phyloP scores from a whole-genome alignment of 495 filamentous ascomycete genomes.

The Aspergillus conjunctus region DNA sequence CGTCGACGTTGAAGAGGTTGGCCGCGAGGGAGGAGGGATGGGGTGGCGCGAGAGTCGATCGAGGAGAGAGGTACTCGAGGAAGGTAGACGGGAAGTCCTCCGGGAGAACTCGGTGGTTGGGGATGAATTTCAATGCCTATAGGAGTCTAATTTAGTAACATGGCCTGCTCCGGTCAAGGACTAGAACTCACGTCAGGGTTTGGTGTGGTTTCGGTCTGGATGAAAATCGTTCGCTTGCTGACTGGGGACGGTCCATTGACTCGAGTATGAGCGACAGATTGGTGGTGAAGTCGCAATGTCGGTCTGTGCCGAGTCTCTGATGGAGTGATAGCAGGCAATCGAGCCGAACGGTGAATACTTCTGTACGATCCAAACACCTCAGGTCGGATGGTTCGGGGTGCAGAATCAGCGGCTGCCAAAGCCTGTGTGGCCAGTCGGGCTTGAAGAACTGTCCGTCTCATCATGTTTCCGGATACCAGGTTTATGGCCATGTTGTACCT shows the following conservation, averaged over 20 bases:
- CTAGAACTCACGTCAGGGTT: conserved; percentile 71
- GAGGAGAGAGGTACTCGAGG: conserved; percentile 87
- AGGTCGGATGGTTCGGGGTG: conserved; percentile 32
- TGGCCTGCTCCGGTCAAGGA: not conserved
- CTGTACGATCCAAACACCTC: conserved; percentile 36
- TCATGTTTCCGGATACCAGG: conserved; percentile 38
- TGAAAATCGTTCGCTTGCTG: conserved; percentile 82
- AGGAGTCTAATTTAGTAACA: not conserved
- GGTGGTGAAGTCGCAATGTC: conserved; percentile 50
- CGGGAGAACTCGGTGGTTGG: conserved; percentile 80
- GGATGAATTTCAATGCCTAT: conserved; percentile 87
- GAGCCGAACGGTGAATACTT: conserved; percentile 41
- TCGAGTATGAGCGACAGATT: conserved; percentile 35
- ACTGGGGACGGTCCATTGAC: conserved; percentile 40
- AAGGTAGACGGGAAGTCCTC: conserved; percentile 70
- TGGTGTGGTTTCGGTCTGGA: conserved; percentile 92
- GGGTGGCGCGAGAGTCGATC: conserved; percentile 83
- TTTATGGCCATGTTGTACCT: conserved; percentile 36
- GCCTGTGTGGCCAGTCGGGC: conserved; percentile 33
- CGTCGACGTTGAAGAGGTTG: conserved; percentile 86
- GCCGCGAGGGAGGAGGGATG: conserved; percentile 93
- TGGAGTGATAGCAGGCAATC: conserved; percentile 51
- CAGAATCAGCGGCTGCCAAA: conserved; percentile 28
- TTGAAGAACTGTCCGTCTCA: conserved; percentile 36
- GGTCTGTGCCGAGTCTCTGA: conserved; percentile 51